Base-by-base conservation (phyloP, 2,329 filamentous ascomycete species). In the Pleoardoris graminearum region DNA sequence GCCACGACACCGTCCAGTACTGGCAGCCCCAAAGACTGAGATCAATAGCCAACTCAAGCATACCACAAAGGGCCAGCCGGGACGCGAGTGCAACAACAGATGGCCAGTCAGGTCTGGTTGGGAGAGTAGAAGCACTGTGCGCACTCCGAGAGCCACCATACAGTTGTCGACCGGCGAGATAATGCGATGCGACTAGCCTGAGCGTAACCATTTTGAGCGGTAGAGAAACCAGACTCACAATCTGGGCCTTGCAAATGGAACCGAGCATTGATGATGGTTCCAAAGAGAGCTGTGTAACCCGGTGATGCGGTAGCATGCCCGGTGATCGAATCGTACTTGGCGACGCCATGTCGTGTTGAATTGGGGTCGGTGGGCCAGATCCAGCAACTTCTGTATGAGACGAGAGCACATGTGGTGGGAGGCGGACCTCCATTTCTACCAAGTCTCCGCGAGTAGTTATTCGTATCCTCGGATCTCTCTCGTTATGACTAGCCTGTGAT, bases 361-460 rank as follows among this genome's bases (percentile, higher is more conserved):
- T 53, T 32, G 48, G 54, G 12, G 52, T 46, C 7, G 55, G 16
- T 8, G 52, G 51, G 37, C 48, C 47, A 19, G 50, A 54, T 48
- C 56, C 62, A 38, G 57, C 52, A 17, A 64, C 46, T 47, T 68
- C 65, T 12, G 58, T 69, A 48, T 66, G 66, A 39, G 61, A 63
- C 8, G 66, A 68, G 29, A 71, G 57, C 23, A 69, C 54, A 32
- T 66, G 64, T 41, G 68, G 61, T 7, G 71, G 71, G 16, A 74
- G 56, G 17, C 68, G 67, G 6, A 74, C 71, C 54, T 74, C 71
- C 61, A 74, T 70, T 50, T 73, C 70, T 19, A 74, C 70, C 19
- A 73, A 66, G 3, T 68, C 68, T 48, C 70, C 69, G 22, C 71
- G 58, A n/a, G 64, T 70, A 6, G 70, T 73, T 25, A 74, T 74